Evolutionary conservation across 1,284 basidiomycete genomes (phyloP).

Genomic region (Cryptococcus floricola): DNA sequence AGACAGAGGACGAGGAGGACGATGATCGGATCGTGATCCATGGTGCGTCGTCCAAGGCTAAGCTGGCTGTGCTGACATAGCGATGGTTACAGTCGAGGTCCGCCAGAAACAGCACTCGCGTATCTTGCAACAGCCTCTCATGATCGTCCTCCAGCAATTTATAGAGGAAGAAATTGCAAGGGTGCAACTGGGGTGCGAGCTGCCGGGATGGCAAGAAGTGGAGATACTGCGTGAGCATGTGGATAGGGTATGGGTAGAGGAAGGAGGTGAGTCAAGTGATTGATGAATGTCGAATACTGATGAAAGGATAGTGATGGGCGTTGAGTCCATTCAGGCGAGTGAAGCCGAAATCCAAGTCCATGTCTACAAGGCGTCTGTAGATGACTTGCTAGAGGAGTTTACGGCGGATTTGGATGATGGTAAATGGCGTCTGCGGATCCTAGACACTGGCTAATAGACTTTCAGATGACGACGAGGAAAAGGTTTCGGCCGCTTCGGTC

Average conservation of each 20-base stretch:
- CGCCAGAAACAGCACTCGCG: conserved; percentile 64
- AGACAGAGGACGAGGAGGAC: conserved; percentile 9
- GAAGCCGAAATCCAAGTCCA: conserved; percentile 65
- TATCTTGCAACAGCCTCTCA: conserved; percentile 67
- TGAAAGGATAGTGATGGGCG: not conserved
- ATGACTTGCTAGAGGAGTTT: conserved; percentile 72
- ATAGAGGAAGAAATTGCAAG: conserved; percentile 60
- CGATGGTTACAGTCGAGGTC: conserved; percentile 66
- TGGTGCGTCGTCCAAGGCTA: conserved; percentile 10
- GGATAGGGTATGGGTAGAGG: conserved; percentile 73
- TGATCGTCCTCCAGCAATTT: conserved; percentile 60
- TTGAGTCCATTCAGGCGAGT: conserved; percentile 4
- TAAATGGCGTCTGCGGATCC: conserved; percentile 27
- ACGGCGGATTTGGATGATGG: conserved; percentile 55
- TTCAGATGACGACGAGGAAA: conserved; percentile 61
- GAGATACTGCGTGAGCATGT: conserved; percentile 68
- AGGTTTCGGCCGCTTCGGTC: conserved; percentile 79
- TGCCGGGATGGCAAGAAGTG: conserved; percentile 50
- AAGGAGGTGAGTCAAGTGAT: conserved; percentile 49
- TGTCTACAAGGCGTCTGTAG: conserved; percentile 73
- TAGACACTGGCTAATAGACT: not conserved
- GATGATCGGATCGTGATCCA: conserved; percentile 19
- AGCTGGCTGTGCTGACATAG: not conserved
- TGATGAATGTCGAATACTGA: conserved; percentile 2
- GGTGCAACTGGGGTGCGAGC: conserved; percentile 20